Evolutionary conservation across 805 yeast species (phyloP), one percentile per base, ranked within the genome.

Genomic region (Metschnikowia drakensbergensis): DNA sequence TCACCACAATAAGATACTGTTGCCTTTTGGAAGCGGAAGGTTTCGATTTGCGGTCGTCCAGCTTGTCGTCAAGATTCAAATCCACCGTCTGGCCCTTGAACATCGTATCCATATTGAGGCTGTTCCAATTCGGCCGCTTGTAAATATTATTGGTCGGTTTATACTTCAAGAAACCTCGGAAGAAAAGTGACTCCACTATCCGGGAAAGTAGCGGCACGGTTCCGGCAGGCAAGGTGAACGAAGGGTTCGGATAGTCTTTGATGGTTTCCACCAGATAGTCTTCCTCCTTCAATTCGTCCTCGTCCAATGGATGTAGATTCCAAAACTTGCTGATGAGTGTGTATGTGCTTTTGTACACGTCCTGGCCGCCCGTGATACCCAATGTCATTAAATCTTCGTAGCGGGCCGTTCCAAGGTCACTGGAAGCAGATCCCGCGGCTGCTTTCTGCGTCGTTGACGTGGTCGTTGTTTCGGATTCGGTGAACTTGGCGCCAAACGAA

Each of bases 191-290:
- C 65, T 91, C 90, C 3, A 88, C 76, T 9, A 90, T 58, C 51
- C 97, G 73, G 3, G 83, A 75, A 2, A 81, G 68, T 4, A 92
- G 63, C 2, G 99, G 98, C 0, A 89, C 86, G 29, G 72, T 69
- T 27, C 81, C 86, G 0, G 96, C 94, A 4, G 97, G 86, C 51
- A 86, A 81, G 0, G 89, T 82, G 61, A 83, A 86, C 0, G 83
- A 68, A 3, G 82, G 76, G 45, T 69, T 71, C 26, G 70, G 69
- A 30, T 82, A 80, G 45, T 72, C 65, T 4, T 37, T 33, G 8
- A 49, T 43, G n/a, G 51, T 36, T 22, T 52, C 55, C 7, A 51
- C 53, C 22, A 51, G 44, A 5, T 42, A 42, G 5, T 13, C 45
- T 5, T 48, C 51, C 7, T 29, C 32, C 7, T 29, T 39, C 4